A percentile compares a stretch with the other conserved stretches of the same genome.
These are phyloP conservation scores for Epicoccum sorghinum DNA, from an alignment of 2,329 filamentous ascomycete species.

Conservation along the genomic window DNA sequence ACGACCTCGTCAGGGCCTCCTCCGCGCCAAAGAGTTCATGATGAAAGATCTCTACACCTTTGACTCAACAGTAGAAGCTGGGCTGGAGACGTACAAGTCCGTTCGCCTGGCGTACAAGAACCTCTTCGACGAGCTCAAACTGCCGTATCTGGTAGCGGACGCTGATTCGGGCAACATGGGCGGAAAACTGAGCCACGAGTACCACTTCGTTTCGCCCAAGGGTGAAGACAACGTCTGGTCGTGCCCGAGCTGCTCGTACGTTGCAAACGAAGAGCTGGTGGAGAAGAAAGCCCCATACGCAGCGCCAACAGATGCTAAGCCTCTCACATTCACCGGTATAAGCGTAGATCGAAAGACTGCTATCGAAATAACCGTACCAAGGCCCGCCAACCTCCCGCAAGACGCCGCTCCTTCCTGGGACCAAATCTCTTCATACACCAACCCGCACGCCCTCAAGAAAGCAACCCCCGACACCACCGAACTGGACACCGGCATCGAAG, in stretches of 20 bases:
- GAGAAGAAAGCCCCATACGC: slow-evolving; percentile 39
- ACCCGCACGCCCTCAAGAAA: slow-evolving; percentile 69
- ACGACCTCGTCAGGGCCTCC: slow-evolving; percentile 82
- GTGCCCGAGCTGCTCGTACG: slow-evolving; percentile 75
- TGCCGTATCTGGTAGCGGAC: slow-evolving; percentile 83
- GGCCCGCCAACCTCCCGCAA: slow-evolving; percentile 3
- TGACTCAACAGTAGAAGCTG: slow-evolving; percentile 70
- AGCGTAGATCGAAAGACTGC: slow-evolving; percentile 71
- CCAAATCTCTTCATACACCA: slow-evolving; percentile 50
- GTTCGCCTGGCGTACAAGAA: slow-evolving; percentile 75
- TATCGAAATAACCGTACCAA: slow-evolving; percentile 61
- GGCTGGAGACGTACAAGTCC: slow-evolving; percentile 77
- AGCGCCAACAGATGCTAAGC: slow-evolving; percentile 20
- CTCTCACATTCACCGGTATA: slow-evolving; percentile 65
- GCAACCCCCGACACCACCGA: slow-evolving; percentile 59
- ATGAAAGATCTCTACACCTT: slow-evolving; percentile 99
- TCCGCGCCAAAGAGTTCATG: slow-evolving; percentile 87
- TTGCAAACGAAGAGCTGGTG: slow-evolving; percentile 88
- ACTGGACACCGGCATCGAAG: slow-evolving; percentile 72
- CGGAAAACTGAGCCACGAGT: slow-evolving; percentile 91
- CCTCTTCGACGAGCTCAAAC: slow-evolving; percentile 80
- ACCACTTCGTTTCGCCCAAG: slow-evolving; percentile 78
- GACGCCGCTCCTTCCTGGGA: slow-evolving; percentile 19
- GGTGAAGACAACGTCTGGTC: slow-evolving; percentile 86
- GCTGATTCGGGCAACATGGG: slow-evolving; percentile 98